A percentile compares a stretch with the other conserved stretches of the same genome.
phyloP scores from a whole-genome alignment of 164 flowering plant species.

The Stephania yunnanensis region DNA sequence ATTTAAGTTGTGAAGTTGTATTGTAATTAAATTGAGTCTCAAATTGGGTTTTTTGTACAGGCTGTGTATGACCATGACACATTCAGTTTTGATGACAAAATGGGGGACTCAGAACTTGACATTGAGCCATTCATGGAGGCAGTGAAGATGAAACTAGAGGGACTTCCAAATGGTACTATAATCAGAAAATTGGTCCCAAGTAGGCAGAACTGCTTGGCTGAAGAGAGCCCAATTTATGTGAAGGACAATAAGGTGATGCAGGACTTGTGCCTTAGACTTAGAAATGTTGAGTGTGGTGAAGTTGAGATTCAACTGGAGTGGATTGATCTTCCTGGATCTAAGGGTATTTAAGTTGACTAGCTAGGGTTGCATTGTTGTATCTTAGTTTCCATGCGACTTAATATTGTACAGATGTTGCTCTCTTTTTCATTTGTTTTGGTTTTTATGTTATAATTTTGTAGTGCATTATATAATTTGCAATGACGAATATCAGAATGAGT shows the following conservation, averaged over 20 bases:
- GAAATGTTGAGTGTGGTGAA: constrained; percentile 80
- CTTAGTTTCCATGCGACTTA: neutral
- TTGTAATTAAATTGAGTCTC: too few relatives aligned
- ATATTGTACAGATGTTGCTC: neutral
- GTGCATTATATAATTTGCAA: too few relatives aligned
- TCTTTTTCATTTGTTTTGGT: neutral
- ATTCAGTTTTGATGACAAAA: constrained; percentile 60
- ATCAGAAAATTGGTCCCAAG: constrained; percentile 37
- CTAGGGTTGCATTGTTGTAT: neutral
- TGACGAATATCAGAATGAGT: neutral
- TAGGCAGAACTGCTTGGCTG: constrained; percentile 58
- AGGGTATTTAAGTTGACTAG: constrained; percentile 2
- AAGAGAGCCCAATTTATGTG: constrained; percentile 53
- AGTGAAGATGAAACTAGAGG: constrained; percentile 33
- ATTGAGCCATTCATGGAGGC: constrained; percentile 45
- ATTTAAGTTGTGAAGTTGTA: too few relatives aligned
- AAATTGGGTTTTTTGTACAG: constrained; percentile 31
- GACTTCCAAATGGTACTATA: constrained; percentile 46
- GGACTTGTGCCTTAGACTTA: constrained; percentile 45
- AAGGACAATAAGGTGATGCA: constrained; percentile 48
- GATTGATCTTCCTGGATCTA: constrained; percentile 44
- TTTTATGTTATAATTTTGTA: too few relatives aligned
- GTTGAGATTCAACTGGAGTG: constrained; percentile 61
- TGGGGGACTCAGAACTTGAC: constrained; percentile 76
- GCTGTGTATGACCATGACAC: constrained; percentile 58